Percentiles rank a stretch among this genome's conserved stretches.
These are phyloP conservation scores for Avicennia marina DNA, from an alignment of 257 asterid species.

Conservation along the genomic window DNA sequence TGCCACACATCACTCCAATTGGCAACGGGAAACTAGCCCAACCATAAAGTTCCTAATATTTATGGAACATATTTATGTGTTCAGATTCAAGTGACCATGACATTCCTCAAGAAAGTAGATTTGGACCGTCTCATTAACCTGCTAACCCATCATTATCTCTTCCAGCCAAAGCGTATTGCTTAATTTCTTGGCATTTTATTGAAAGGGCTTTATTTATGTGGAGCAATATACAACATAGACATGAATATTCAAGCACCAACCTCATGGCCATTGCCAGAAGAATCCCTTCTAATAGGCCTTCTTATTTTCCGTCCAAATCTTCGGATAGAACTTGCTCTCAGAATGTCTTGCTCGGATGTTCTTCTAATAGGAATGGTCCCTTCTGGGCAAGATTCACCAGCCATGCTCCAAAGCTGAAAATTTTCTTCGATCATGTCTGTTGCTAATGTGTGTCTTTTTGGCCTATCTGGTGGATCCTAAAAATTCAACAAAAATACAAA, in stretches of 20 bases:
- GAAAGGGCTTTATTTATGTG: neutral
- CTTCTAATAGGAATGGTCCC: slow-evolving; percentile 80
- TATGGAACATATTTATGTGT: no score
- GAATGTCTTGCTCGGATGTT: slow-evolving; percentile 58
- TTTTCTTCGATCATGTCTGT: slow-evolving; percentile 36
- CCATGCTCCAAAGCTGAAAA: slow-evolving; percentile 68
- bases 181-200: neutral
- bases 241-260: slow-evolving; percentile 14
- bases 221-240: no score
- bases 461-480: slow-evolving; percentile 82
- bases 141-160: no score
- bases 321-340: slow-evolving; percentile 51
- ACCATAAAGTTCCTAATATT: neutral
- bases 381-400: slow-evolving; percentile 70
- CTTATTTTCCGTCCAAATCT: slow-evolving; percentile 64
- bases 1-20: neutral
- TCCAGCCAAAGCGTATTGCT: no score
- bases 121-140: no score
- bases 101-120: no score
- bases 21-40: neutral
- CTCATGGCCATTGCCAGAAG: slow-evolving; percentile 82
- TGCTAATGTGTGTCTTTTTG: slow-evolving; percentile 40
- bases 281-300: slow-evolving; percentile 63
- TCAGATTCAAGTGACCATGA: no score
- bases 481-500: slow-evolving; percentile 12